A percentile compares a stretch with the other conserved stretches of the same genome.
These are phyloP conservation scores for Pleodorina starrii DNA, from an alignment of 139 green algal genomes.

Conservation along the genomic window DNA sequence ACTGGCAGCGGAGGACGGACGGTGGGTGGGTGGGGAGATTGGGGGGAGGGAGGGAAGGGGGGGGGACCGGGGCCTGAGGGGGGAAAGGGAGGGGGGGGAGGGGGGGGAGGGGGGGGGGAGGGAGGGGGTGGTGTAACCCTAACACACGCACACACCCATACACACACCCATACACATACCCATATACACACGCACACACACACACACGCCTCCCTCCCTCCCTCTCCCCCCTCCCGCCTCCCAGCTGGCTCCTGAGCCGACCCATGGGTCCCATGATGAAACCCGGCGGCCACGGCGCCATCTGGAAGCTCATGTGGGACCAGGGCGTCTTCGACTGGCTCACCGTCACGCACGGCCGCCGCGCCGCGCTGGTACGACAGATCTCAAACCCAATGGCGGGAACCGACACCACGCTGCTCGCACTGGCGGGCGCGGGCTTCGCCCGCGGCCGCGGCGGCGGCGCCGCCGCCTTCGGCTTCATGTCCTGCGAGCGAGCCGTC, in stretches of 20 bases:
- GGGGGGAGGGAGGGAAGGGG: no score
- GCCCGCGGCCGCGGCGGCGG: slow-evolving; percentile 47
- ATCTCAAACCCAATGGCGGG: slow-evolving; percentile 97
- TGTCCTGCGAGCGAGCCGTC: slow-evolving; percentile 92
- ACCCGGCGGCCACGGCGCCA: slow-evolving; percentile 96
- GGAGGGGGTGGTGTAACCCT: no score
- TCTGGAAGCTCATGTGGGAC: slow-evolving; percentile 99
- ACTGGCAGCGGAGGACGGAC: slow-evolving; percentile 79
- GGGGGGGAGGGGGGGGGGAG: neutral
- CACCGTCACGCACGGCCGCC: slow-evolving; percentile 11
- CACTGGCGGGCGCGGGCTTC: slow-evolving; percentile 85
- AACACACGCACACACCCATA: no score
- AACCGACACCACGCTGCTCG: slow-evolving; percentile 95
- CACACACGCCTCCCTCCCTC: no score
- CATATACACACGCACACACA: no score
- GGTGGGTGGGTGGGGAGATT: slow-evolving; percentile 61
- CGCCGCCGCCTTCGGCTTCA: slow-evolving; percentile 94
- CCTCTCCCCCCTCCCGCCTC: no score
- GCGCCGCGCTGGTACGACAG: slow-evolving; percentile 70
- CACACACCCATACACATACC: no score
- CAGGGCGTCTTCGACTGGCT: slow-evolving; percentile 93
- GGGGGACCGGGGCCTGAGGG: no score
- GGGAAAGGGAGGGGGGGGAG: neutral
- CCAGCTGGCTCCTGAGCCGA: slow-evolving; percentile 77
- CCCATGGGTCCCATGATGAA: slow-evolving; percentile 86